Conservation (phyloP, 164 flowering plant genomes). For the Kingdonia uniflora region DNA sequence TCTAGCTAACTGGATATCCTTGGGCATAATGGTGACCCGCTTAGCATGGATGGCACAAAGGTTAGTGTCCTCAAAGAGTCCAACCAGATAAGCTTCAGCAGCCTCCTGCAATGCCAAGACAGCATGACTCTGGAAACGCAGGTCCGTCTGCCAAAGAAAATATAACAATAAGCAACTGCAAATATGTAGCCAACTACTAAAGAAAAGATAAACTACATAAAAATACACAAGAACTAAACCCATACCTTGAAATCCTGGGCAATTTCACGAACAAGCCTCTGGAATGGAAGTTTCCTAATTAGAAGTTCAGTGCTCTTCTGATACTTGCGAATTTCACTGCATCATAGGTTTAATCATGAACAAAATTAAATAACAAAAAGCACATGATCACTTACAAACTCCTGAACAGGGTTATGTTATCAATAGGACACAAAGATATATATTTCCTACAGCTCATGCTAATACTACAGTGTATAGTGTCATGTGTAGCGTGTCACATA, state of each 20-base stretch:
- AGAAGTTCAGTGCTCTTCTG: conserved; percentile 23
- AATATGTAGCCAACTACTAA: too few species aligned
- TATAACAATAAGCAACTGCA: too few species aligned
- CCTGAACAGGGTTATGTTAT: too few species aligned
- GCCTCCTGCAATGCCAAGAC: conserved; percentile 24
- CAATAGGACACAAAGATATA: too few species aligned
- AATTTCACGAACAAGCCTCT: conserved; percentile 25
- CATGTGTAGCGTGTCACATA: too few species aligned
- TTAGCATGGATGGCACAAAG: conserved; percentile 10
- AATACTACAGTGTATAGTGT: too few species aligned
- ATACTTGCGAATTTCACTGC: conserved; percentile 8
- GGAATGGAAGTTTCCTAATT: conserved; percentile 21
- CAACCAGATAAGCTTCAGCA: conserved; percentile 21
- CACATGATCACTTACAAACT: too few species aligned
- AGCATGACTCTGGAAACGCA: conserved; percentile 24
- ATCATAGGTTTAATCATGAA: too few species aligned
- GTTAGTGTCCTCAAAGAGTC: conserved; percentile 22
- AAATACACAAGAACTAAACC: not conserved
- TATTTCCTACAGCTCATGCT: too few species aligned
- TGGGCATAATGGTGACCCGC: conserved; percentile 10
- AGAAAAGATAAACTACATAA: too few species aligned
- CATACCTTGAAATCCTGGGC: conserved; percentile 19
- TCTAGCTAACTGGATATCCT: conserved; percentile 9
- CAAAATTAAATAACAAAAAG: too few species aligned
- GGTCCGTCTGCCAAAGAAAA: conserved; percentile 4